Evolutionary conservation across 495 filamentous ascomycete species (phyloP).

Genomic region (Tuber brumale): DNA sequence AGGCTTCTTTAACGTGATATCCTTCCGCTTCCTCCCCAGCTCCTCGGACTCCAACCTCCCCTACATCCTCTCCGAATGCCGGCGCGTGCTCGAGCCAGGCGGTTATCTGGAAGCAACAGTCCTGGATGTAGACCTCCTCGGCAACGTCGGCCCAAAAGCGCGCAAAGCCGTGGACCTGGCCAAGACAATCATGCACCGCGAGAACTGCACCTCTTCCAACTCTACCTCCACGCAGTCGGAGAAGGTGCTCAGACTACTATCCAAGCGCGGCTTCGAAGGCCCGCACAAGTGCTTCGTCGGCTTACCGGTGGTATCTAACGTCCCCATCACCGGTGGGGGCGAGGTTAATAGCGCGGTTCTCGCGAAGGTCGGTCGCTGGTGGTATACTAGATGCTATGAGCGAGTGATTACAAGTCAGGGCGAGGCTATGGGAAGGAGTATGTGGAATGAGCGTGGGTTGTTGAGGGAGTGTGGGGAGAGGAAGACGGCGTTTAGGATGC

Average conservation of each 20-base stretch:
- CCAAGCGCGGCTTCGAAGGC: constrained; percentile 71
- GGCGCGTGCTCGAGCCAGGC: constrained; percentile 80
- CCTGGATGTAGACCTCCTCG: constrained; percentile 74
- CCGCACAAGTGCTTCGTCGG: constrained; percentile 82
- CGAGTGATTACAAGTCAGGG: constrained; percentile 47
- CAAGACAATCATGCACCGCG: constrained; percentile 41
- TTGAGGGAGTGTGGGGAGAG: constrained; percentile 78
- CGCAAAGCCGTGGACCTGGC: constrained; percentile 61
- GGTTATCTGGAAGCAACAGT: constrained; percentile 84
- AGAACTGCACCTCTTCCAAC: constrained; percentile 17
- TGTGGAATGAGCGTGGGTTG: constrained; percentile 72
- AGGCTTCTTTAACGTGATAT: constrained; percentile 76
- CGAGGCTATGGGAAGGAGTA: constrained; percentile 52
- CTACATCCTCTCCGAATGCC: constrained; percentile 71
- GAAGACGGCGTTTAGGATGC: constrained; percentile 78
- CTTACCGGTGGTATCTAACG: constrained; percentile 70
- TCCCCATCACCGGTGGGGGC: constrained; percentile 18
- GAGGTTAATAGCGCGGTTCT: constrained; percentile 75
- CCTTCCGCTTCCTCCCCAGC: constrained; percentile 78
- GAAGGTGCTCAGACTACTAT: constrained; percentile 66
- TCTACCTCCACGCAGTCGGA: constrained; percentile 52
- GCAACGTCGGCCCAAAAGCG: constrained; percentile 69
- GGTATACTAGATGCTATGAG: constrained; percentile 93
- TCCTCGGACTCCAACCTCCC: constrained; percentile 73
- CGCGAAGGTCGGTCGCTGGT: constrained; percentile 86